A percentile compares a stretch with the other conserved stretches of the same genome.
These are phyloP conservation scores for Phytopythium mirpurense DNA, from an alignment of 352 stramenopile species.

Conservation along the genomic window DNA sequence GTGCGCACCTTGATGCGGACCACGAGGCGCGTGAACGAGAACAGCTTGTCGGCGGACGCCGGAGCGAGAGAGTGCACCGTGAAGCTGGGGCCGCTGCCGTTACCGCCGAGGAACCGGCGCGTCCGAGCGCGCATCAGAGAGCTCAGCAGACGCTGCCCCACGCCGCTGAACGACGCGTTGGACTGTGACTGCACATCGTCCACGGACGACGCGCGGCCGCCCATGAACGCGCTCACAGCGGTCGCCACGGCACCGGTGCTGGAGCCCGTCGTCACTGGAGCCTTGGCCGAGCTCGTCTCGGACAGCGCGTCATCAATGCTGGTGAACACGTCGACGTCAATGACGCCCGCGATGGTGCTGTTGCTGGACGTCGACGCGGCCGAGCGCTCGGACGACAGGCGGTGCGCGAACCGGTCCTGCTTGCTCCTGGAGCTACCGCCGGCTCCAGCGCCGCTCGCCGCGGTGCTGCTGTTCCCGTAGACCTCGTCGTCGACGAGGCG, in stretches of 20 bases:
- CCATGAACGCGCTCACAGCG: background rate
- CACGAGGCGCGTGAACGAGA: conserved; percentile 66
- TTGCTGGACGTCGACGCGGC: conserved; percentile 24
- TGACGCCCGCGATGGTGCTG: conserved; percentile 58
- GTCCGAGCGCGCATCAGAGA: conserved; percentile 66
- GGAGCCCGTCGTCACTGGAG: background rate
- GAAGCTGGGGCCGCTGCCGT: conserved; percentile 15
- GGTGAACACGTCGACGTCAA: conserved; percentile 79
- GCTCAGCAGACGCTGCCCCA: conserved; percentile 62
- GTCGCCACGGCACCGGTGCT: conserved; percentile 2
- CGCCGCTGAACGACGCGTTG: conserved; percentile 55
- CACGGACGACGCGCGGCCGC: conserved; percentile 14
- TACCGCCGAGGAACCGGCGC: conserved; percentile 47
- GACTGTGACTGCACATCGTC: conserved; percentile 20
- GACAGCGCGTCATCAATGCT: conserved; percentile 67
- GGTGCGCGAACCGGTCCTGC: conserved; percentile 1
- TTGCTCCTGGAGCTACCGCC: background rate
- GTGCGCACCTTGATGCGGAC: conserved; percentile 79
- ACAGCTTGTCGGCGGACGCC: conserved; percentile 45
- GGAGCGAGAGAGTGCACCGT: conserved; percentile 35
- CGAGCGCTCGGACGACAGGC: conserved; percentile 16
- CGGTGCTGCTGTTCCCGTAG: conserved; percentile 8
- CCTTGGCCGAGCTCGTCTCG: conserved; percentile 23
- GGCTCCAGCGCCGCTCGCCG: conserved; percentile 9
- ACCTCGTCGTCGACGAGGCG: conserved; percentile 13